Evolutionary conservation across 2,329 filamentous ascomycete genomes (phyloP).

Genomic region (Dryadomyces quercivorus): DNA sequence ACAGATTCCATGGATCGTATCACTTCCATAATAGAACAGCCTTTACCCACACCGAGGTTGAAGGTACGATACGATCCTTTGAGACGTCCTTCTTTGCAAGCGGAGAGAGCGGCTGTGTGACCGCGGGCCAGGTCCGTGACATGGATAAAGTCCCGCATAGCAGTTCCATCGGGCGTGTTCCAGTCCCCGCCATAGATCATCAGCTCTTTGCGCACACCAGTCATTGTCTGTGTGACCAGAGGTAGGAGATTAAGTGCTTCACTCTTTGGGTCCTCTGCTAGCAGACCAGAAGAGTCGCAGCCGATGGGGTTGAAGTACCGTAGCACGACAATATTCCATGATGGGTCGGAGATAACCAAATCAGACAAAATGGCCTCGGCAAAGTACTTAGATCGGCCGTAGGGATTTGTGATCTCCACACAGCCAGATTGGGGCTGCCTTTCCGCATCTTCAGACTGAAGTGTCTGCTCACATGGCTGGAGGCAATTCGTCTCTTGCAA

Average conservation of each 20-base stretch:
- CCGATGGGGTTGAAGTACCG: slow-evolving; percentile 59
- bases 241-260: slow-evolving; percentile 53
- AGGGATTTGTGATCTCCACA: slow-evolving; percentile 49
- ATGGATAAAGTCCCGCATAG: slow-evolving; percentile 56
- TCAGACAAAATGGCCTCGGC: slow-evolving; percentile 55
- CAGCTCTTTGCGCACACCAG: slow-evolving; percentile 38
- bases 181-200: slow-evolving; percentile 53
- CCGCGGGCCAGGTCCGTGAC: slow-evolving; percentile 52
- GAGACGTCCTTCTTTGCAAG: slow-evolving; percentile 19
- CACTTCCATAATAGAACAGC: slow-evolving; percentile 31
- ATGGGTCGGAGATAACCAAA: slow-evolving; percentile 44
- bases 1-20: slow-evolving; percentile 26
- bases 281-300: slow-evolving; percentile 49
- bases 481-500: slow-evolving; percentile 44
- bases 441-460: slow-evolving; percentile 24
- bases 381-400: slow-evolving; percentile 56
- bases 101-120: slow-evolving; percentile 38
- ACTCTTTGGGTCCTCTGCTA: slow-evolving; percentile 51
- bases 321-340: slow-evolving; percentile 50
- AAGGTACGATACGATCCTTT: slow-evolving; percentile 28
- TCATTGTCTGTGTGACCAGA: slow-evolving; percentile 49
- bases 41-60: slow-evolving; percentile 33
- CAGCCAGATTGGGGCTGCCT: slow-evolving; percentile 21
- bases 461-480: slow-evolving; percentile 32
- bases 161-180: slow-evolving; percentile 52